phyloP scores from a whole-genome alignment of 331 rosid species.

The Erythrophleum ivorense region DNA sequence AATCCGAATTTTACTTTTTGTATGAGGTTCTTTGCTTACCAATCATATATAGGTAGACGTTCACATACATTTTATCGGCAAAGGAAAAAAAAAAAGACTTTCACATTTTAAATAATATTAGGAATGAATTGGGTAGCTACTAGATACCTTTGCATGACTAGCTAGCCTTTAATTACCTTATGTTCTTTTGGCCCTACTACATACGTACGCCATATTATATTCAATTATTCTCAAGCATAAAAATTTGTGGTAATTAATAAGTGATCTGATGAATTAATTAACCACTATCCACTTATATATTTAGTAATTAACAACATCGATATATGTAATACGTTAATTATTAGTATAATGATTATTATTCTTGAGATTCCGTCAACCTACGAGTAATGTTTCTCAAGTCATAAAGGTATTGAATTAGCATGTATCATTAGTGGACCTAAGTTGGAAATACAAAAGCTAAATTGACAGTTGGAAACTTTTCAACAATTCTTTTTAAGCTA shows the following conservation, averaged over 20 bases:
- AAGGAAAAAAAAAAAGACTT: too few species aligned
- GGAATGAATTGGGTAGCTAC: slow-evolving; percentile 14
- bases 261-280: slow-evolving; percentile 9
- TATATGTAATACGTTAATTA: neutral
- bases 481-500: slow-evolving; percentile 26
- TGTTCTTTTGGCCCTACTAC: neutral
- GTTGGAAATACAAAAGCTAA: slow-evolving; percentile 42
- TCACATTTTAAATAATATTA: neutral
- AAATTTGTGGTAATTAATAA: slow-evolving; percentile 33
- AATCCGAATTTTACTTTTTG: slow-evolving; percentile 50
- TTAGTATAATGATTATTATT: neutral
- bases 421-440: slow-evolving; percentile 50
- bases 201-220: slow-evolving; percentile 25
- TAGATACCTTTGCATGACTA: slow-evolving; percentile 32
- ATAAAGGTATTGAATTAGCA: slow-evolving; percentile 44
- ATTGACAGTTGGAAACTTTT: slow-evolving; percentile 48
- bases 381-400: slow-evolving; percentile 20
- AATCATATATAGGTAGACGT: neutral
- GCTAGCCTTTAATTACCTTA: slow-evolving; percentile 10
- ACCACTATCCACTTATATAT: slow-evolving; percentile 1
- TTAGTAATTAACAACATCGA: neutral
- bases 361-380: slow-evolving; percentile 43
- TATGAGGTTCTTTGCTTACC: neutral
- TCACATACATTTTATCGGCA: too few species aligned
- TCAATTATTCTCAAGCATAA: slow-evolving; percentile 31